Conservation (phyloP, 371 early-diverging fungal species). For the Lichtheimia hyalospora region DNA sequence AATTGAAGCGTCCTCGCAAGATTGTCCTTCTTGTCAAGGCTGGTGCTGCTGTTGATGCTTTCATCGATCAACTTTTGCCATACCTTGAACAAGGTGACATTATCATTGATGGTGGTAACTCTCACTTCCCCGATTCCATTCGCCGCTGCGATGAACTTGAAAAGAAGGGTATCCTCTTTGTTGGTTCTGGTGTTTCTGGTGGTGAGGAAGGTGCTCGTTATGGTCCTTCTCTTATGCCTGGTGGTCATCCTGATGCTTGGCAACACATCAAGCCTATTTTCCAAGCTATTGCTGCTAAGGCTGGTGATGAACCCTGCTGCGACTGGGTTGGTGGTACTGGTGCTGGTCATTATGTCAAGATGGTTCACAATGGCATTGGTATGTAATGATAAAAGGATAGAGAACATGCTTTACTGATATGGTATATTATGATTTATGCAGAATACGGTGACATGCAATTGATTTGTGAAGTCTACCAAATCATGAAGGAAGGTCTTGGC, state of each 20-base stretch:
- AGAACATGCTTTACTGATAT: not conserved
- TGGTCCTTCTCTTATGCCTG: constrained; percentile 99
- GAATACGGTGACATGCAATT: constrained; percentile 99
- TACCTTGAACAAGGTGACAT: constrained; percentile 91
- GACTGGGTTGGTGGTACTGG: constrained; percentile 99
- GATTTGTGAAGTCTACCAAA: constrained; percentile 95
- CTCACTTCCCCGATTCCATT: constrained; percentile 97
- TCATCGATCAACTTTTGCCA: constrained; percentile 88
- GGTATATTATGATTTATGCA: not conserved
- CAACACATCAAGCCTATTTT: constrained; percentile 91
- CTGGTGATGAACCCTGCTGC: constrained; percentile 94
- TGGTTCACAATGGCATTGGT: constrained; percentile 99
- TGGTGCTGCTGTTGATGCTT: constrained; percentile 94
- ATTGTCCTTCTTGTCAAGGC: constrained; percentile 98
- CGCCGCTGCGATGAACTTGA: constrained; percentile 88
- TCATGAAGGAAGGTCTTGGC: constrained; percentile 86
- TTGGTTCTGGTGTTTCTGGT: constrained; percentile 99
- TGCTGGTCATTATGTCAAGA: constrained; percentile 99
- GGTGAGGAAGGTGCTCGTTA: constrained; percentile 99
- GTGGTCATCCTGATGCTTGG: constrained; percentile 95
- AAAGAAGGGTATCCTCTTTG: constrained; percentile 89
- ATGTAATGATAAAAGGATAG: constrained; percentile 6
- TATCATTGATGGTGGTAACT: constrained; percentile 99
- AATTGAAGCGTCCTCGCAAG: constrained; percentile 94
- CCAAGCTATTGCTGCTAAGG: constrained; percentile 93